Evolutionary conservation across 768 basidiomycete genomes (phyloP).

Genomic region (Lactifluus echinatus): DNA sequence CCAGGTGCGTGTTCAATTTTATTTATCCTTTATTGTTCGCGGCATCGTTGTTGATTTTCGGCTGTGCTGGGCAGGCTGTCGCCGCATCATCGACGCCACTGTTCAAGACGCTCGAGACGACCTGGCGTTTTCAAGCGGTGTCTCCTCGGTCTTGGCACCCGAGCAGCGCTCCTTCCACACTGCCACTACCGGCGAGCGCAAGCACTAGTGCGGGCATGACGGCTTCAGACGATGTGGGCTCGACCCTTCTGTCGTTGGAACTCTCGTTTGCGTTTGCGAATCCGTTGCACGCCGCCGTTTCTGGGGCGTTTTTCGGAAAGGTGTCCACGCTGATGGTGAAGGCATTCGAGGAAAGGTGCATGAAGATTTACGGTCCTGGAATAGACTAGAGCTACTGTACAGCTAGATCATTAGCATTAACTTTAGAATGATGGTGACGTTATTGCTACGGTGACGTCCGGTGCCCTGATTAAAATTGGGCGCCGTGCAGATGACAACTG

Average conservation of each 20-base stretch:
- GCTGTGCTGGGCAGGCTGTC: conserved; percentile 44
- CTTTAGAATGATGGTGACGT: too few relatives aligned
- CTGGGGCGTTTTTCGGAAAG: conserved; percentile 76
- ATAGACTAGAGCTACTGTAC: neutral
- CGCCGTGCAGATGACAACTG: neutral
- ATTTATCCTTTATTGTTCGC: neutral
- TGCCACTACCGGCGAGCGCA: neutral
- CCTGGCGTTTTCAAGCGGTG: conserved; percentile 64
- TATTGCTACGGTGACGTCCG: neutral
- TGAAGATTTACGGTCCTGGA: conserved; percentile 54
- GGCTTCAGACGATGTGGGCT: conserved; percentile 27
- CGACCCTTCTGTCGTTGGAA: conserved; percentile 81
- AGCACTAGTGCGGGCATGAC: neutral
- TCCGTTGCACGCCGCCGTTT: conserved; percentile 78
- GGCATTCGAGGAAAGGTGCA: conserved; percentile 85
- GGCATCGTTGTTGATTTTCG: neutral
- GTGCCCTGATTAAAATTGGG: neutral
- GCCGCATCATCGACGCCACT: conserved; percentile 64
- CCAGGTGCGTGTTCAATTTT: conserved; percentile 51
- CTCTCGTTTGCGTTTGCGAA: conserved; percentile 82
- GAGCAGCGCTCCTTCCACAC: conserved; percentile 12
- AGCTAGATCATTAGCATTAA: too few relatives aligned
- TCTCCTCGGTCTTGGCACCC: conserved; percentile 11
- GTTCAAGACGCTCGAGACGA: conserved; percentile 62
- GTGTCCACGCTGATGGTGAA: conserved; percentile 84